Evolutionary conservation across 805 yeast species (phyloP).

Genomic region (Ogataea nitratoaversa): DNA sequence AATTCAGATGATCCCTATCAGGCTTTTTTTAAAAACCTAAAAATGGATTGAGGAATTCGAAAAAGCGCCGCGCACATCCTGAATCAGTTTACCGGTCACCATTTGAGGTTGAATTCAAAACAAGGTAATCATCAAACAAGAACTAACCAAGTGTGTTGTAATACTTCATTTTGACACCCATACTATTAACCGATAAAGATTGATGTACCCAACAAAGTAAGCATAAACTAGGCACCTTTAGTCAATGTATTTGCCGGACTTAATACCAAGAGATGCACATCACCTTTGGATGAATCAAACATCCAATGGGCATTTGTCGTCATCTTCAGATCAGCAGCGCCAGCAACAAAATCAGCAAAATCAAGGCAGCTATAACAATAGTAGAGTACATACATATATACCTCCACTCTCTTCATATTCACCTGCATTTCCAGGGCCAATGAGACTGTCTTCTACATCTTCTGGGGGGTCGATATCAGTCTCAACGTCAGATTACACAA

Average conservation of each 20-base stretch:
- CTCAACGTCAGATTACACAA: conserved; percentile 17
- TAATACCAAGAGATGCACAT: conserved; percentile 43
- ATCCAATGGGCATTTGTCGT: background rate
- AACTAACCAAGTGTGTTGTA: too few relatives aligned
- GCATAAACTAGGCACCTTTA: background rate
- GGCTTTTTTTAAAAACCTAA: too few relatives aligned
- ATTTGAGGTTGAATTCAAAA: too few relatives aligned
- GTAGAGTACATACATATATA: conserved; percentile 28
- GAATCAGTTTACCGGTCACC: too few relatives aligned
- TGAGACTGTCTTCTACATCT: conserved; percentile 11
- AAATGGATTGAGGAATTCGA: too few relatives aligned
- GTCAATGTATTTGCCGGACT: conserved; percentile 44
- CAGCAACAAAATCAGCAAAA: background rate
- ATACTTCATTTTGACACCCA: too few relatives aligned
- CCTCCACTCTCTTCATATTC: conserved; percentile 56
- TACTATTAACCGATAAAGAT: too few relatives aligned
- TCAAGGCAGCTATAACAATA: background rate
- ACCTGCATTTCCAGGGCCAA: conserved; percentile 39
- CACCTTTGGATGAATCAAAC: conserved; percentile 37
- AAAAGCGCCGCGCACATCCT: too few relatives aligned
- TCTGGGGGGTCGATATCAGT: too few relatives aligned
- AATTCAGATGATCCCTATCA: too few relatives aligned
- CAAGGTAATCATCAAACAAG: too few relatives aligned
- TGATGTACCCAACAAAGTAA: too few relatives aligned
- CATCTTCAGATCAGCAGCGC: background rate